These are phyloP conservation scores for Xylaria arbuscula DNA, from an alignment of 2,329 filamentous ascomycete species.

Conservation along the genomic window DNA sequence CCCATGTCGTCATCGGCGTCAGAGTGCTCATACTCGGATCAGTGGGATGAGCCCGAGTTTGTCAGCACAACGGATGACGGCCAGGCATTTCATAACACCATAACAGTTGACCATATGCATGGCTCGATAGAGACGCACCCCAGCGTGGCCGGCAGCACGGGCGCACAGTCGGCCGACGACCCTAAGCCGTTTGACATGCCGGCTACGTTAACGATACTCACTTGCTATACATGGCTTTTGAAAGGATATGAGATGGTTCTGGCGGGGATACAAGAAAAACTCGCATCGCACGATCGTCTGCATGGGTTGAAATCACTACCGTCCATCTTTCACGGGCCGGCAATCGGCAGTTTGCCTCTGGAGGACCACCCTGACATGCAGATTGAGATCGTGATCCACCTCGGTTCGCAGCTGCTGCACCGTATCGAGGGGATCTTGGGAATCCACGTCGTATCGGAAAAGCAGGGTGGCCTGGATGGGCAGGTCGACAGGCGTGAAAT, in stretches of 20 bases:
- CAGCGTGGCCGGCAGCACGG: not conserved
- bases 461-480: not conserved
- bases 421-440: constrained; percentile 19
- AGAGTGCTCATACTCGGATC: constrained; percentile 24
- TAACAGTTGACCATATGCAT: constrained; percentile 7
- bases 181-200: constrained; percentile 22
- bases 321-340: constrained; percentile 12
- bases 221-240: constrained; percentile 25
- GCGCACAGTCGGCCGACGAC: constrained; percentile 1
- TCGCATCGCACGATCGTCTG: constrained; percentile 18
- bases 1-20: constrained; percentile 19
- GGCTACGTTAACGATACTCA: constrained; percentile 23
- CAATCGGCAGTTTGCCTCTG: constrained; percentile 13
- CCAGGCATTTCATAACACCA: constrained; percentile 11
- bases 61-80: constrained; percentile 20
- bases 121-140: constrained; percentile 5
- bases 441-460: constrained; percentile 21
- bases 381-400: constrained; percentile 25
- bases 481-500: constrained; percentile 17
- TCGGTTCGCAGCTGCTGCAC: constrained; percentile 19
- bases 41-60: constrained; percentile 24
- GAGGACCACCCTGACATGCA: constrained; percentile 23
- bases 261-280: constrained; percentile 18
- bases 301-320: constrained; percentile 23
- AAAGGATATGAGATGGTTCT: constrained; percentile 23